phyloP scores from a whole-genome alignment of 306 rosid species.

The Chamaecrista fasciculata region DNA sequence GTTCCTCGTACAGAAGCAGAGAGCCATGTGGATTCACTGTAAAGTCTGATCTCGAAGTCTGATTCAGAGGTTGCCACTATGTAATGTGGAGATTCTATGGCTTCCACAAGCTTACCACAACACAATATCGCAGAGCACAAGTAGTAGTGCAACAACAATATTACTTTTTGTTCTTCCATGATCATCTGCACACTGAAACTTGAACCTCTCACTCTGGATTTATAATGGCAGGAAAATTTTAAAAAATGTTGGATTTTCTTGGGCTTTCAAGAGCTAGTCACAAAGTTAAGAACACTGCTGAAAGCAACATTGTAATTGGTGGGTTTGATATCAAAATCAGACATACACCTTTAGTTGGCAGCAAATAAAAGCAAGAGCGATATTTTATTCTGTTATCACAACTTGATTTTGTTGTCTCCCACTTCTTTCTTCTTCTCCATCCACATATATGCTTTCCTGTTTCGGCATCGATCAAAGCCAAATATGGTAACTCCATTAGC shows the following conservation, averaged over 20 bases:
- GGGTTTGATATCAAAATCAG: not conserved
- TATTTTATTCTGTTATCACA: constrained; percentile 12
- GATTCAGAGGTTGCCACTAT: constrained; percentile 47
- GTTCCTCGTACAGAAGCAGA: constrained; percentile 50
- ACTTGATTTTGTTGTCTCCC: constrained; percentile 38
- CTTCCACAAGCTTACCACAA: constrained; percentile 14
- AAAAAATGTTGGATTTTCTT: not conserved
- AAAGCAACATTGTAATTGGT: not conserved
- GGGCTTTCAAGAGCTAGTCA: not conserved
- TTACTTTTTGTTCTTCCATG: constrained; percentile 35
- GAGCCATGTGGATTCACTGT: constrained; percentile 63
- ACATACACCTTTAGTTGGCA: not conserved
- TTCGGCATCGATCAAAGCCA: not conserved
- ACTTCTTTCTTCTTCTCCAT: constrained; percentile 19
- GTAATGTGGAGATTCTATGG: constrained; percentile 61
- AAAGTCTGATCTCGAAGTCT: constrained; percentile 72
- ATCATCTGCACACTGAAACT: no score
- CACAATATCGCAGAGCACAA: constrained; percentile 26
- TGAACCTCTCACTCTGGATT: not conserved
- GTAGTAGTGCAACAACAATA: constrained; percentile 13
- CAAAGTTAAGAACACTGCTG: no score
- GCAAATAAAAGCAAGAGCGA: constrained; percentile 9
- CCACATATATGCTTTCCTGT: constrained; percentile 7
- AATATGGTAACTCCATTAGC: constrained; percentile 22
- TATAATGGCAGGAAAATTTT: not conserved